Evolutionary conservation across 73 alveolate genomes (phyloP), one percentile per base, ranked within the genome.

Genomic region (Stentor coeruleus): DNA sequence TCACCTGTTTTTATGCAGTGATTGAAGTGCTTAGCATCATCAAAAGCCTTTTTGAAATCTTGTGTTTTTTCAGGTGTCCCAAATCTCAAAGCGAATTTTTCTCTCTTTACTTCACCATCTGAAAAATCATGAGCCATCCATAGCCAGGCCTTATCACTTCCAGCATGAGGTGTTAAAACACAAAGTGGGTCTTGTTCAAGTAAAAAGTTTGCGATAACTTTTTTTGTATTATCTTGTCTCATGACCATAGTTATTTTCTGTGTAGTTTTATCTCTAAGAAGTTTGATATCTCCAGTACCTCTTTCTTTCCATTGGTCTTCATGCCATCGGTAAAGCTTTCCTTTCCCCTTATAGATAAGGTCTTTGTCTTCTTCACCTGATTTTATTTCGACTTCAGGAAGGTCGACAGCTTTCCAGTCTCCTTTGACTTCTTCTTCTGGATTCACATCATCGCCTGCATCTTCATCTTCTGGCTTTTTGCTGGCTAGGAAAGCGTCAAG

Each of bases 291-390:
- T 1, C 98, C 98, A 15, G 94, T 88, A 42, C 98, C 98, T 80
- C 98, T 85, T 84, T 93, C 98, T 81, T 93, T 93, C 97, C 96
- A 92, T 83, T 93, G 91, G 39, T 84, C 91, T 38, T 92, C 97
- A 42, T 96, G 55, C 91, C 80, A 82, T 86, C 98, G 88, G 91
- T 83, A 93, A 75, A 93, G 89, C 83, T 86, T 92, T 26, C 88
- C 93, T 66, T 95, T 80, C 59, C 60, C 77, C 59, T 86, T 91
- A 87, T 66, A 93, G 82, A 93, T 91, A 82, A 86, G 86, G 38
- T 93, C 98, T 76, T 89, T 95, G 66, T 87, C 86, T 76, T 91
- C 97, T 83, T 89, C 97, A 20, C 98, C 98, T n/a, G 97, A 87
- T 60, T 81, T 87, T 38, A 89, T 74, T 74, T 77, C 84, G 2